These are phyloP conservation scores for Ceratocystis colombiana DNA, from an alignment of 2,329 filamentous ascomycete genomes.

Conservation along the genomic window DNA sequence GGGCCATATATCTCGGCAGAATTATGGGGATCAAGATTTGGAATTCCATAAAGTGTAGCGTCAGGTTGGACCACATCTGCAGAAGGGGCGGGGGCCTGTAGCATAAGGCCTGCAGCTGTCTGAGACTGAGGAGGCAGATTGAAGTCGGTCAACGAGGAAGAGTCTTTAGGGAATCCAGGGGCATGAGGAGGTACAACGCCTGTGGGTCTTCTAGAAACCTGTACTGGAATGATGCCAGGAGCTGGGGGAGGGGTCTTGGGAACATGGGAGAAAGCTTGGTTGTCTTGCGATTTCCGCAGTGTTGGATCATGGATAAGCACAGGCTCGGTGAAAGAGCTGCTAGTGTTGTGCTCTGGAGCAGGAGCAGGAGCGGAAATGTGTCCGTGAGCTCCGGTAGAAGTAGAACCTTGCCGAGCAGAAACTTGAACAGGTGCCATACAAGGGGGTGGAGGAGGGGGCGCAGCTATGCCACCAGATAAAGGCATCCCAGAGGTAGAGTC, in stretches of 20 bases:
- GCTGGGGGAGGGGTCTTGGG: slow-evolving; percentile 19
- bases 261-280: background rate
- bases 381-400: background rate
- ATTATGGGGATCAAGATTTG: background rate
- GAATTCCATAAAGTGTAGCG: background rate
- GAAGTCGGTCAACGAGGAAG: background rate
- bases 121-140: background rate
- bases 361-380: too few relatives aligned
- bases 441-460: background rate
- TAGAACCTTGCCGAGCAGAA: background rate
- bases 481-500: background rate
- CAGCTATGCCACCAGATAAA: background rate
- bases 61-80: background rate
- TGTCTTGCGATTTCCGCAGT: background rate
- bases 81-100: background rate
- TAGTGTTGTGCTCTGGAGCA: too few relatives aligned
- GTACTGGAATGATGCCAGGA: slow-evolving; percentile 15
- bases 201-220: slow-evolving; percentile 12
- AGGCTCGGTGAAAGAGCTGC: background rate
- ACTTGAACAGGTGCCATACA: background rate
- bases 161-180: background rate
- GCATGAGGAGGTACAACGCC: background rate
- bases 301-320: background rate
- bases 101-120: background rate
- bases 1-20: background rate